Conservation (phyloP, 2,329 filamentous ascomycete species). For the Ciborinia camelliae region DNA sequence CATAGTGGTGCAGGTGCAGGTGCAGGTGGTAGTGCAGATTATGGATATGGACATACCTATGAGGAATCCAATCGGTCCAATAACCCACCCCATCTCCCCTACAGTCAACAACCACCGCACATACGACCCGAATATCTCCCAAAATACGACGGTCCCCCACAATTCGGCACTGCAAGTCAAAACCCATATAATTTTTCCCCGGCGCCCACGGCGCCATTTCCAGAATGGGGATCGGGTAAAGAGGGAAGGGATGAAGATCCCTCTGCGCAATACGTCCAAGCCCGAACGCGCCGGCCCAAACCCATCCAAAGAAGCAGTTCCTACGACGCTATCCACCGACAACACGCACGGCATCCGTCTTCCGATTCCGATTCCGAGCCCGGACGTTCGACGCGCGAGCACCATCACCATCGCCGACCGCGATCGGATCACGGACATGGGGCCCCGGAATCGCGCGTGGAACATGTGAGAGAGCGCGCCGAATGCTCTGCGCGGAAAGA, state of each 20-base stretch:
- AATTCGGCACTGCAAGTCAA: neutral
- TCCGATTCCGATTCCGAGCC: neutral
- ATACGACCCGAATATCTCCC: conserved; percentile 15
- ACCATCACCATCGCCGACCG: neutral
- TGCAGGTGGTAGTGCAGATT: neutral
- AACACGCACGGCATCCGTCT: too few relatives aligned
- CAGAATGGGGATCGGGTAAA: neutral
- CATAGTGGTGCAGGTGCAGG: conserved; percentile 10
- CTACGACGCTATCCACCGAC: conserved; percentile 8
- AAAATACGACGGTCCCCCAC: neutral
- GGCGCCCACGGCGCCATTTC: neutral
- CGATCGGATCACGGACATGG: neutral
- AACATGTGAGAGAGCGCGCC: neutral
- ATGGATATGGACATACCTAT: conserved; percentile 1
- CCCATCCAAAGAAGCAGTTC: neutral
- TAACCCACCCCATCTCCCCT: neutral
- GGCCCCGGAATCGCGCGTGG: neutral
- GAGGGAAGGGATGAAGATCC: neutral
- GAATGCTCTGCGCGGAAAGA: conserved; percentile 24
- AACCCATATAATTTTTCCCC: conserved; percentile 3
- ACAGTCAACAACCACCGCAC: conserved; percentile 17
- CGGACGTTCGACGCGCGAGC: neutral
- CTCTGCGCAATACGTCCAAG: neutral
- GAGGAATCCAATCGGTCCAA: conserved; percentile 4
- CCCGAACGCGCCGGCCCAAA: neutral